A percentile compares a stretch with the other conserved stretches of the same genome.
Conservation (phyloP, 1,284 basidiomycete genomes). For the Phlebopus sp. region DNA sequence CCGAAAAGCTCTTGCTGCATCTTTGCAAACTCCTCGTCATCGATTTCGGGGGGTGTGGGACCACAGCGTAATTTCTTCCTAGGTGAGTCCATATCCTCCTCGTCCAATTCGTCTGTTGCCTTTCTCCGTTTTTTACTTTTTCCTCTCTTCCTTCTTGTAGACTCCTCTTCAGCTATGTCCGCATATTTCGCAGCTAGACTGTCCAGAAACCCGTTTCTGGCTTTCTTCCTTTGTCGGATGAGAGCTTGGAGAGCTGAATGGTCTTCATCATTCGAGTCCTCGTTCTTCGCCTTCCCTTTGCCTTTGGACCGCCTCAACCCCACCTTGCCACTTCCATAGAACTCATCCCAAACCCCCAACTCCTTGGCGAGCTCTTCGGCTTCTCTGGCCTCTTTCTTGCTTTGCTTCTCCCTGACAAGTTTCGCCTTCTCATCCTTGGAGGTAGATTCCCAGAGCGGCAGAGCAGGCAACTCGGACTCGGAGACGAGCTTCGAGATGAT, state of each 20-base stretch:
- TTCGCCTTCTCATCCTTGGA: conserved; percentile 77
- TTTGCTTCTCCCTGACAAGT: conserved; percentile 69
- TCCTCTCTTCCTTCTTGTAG: conserved; percentile 35
- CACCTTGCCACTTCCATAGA: conserved; percentile 80
- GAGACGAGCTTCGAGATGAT: conserved; percentile 67
- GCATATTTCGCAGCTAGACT: conserved; percentile 81
- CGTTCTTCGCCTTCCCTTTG: conserved; percentile 50
- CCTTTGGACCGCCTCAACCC: conserved; percentile 59
- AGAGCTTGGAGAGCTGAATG: conserved; percentile 76
- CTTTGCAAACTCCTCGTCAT: conserved; percentile 67
- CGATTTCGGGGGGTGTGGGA: conserved; percentile 46
- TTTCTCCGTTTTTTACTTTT: conserved; percentile 60
- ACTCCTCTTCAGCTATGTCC: conserved; percentile 36
- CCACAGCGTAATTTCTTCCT: conserved; percentile 46
- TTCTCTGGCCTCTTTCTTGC: conserved; percentile 77
- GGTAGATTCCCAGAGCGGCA: conserved; percentile 67
- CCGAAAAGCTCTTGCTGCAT: conserved; percentile 59
- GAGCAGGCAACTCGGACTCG: conserved; percentile 54
- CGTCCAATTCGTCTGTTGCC: conserved; percentile 31
- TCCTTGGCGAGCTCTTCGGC: conserved; percentile 86
- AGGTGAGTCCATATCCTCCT: conserved; percentile 42
- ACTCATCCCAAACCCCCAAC: conserved; percentile 93
- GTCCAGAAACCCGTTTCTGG: conserved; percentile 72
- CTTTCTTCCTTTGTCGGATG: conserved; percentile 76
- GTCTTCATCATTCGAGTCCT: conserved; percentile 54